Conservation (phyloP, 495 filamentous ascomycete genomes). For the Neurospora tetrasperma region DNA sequence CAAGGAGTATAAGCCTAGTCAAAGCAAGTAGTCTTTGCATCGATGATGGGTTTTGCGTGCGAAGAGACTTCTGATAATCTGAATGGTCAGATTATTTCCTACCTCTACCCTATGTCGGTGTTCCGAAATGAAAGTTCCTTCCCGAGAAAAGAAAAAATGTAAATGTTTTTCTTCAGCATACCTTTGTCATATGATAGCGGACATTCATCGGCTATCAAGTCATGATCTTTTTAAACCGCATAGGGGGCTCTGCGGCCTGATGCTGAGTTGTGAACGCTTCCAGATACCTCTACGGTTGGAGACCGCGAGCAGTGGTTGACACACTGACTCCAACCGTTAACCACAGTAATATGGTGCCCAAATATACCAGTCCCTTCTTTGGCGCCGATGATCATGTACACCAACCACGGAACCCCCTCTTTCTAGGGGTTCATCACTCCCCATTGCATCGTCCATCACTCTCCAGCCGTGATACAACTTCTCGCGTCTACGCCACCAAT, state of each 20-base stretch:
- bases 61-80: neutral
- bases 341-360: neutral
- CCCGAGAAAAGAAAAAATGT: neutral
- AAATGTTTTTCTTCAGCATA: neutral
- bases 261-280: neutral
- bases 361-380: neutral
- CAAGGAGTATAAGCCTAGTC: neutral
- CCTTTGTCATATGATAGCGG: neutral
- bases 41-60: neutral
- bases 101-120: neutral
- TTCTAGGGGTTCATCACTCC: neutral
- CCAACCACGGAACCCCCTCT: neutral
- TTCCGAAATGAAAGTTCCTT: neutral
- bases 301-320: neutral
- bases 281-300: neutral
- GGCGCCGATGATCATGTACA: neutral
- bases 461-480: neutral
- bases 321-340: neutral
- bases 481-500: neutral
- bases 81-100: neutral
- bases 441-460: neutral
- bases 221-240: neutral
- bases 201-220: neutral
- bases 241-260: neutral
- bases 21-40: neutral